Conservation (phyloP, 1,284 basidiomycete species). For the Leccinum pachyderme region DNA sequence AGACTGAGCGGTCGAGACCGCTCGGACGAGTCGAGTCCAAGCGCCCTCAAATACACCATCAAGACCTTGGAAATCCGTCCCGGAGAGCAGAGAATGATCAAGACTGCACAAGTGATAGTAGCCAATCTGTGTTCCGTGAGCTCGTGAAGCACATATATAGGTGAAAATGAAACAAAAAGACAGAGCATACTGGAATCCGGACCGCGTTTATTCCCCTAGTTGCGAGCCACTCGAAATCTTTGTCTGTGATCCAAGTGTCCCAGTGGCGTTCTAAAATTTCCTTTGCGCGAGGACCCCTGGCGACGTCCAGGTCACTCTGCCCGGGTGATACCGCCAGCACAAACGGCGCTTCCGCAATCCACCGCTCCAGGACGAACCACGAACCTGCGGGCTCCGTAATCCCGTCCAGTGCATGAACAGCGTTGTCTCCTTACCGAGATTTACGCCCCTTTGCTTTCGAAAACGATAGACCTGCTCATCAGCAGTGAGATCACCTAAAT, state of each 20-base stretch:
- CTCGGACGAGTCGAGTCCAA: constrained; percentile 67
- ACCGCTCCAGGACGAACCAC: constrained; percentile 78
- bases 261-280: constrained; percentile 74
- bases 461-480: constrained; percentile 52
- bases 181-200: constrained; percentile 68
- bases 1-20: constrained; percentile 60
- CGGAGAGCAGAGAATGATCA: constrained; percentile 61
- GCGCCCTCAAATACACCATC: constrained; percentile 66
- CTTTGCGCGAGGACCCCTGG: constrained; percentile 58
- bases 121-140: constrained; percentile 55
- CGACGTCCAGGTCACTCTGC: constrained; percentile 77
- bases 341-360: constrained; percentile 66
- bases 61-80: constrained; percentile 70
- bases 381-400: constrained; percentile 44
- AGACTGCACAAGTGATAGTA: constrained; percentile 72
- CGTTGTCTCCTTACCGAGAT: constrained; percentile 57
- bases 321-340: constrained; percentile 50
- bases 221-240: constrained; percentile 74
- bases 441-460: constrained; percentile 80
- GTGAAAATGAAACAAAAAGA: neutral
- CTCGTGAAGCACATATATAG: neutral
- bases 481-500: constrained; percentile 12
- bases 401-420: constrained; percentile 5
- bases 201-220: constrained; percentile 81
- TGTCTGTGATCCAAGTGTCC: constrained; percentile 73